These are phyloP conservation scores for Rutidosis leptorrhynchoides DNA, from an alignment of 129 eudicot genomes.

Conservation along the genomic window DNA sequence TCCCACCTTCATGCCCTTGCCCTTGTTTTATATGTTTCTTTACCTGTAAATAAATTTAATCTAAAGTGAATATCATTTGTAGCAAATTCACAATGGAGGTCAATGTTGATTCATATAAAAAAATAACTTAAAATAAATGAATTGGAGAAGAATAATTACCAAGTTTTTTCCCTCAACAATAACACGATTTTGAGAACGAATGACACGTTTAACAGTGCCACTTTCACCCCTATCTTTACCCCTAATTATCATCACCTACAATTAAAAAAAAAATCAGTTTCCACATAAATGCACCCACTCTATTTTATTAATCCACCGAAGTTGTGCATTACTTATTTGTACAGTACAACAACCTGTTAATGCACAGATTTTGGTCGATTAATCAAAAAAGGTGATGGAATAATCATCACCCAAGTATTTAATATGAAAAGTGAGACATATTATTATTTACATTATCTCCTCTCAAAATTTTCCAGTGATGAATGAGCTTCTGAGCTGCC, in stretches of 20 bases:
- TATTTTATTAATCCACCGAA: too few relatives aligned
- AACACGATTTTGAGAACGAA: conserved; percentile 80
- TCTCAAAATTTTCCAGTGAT: conserved; percentile 83
- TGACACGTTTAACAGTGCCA: conserved; percentile 66
- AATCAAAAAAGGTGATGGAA: too few relatives aligned
- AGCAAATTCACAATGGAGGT: not conserved
- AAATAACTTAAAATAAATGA: too few relatives aligned
- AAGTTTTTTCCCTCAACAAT: conserved; percentile 87
- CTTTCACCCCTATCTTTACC: conserved; percentile 90
- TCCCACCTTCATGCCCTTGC: conserved; percentile 99
- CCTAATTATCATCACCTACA: conserved; percentile 91
- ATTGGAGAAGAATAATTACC: conserved; percentile 36
- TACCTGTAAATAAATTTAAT: conserved; percentile 48
- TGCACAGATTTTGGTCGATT: too few relatives aligned
- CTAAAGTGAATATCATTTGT: not conserved
- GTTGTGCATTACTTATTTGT: too few relatives aligned
- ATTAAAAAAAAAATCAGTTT: not conserved
- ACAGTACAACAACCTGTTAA: too few relatives aligned
- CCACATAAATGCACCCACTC: too few relatives aligned
- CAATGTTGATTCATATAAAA: not conserved
- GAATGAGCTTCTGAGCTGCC: conserved; percentile 93
- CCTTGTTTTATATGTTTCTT: conserved; percentile 97
- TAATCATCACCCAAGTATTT: too few relatives aligned
- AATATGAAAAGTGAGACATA: not conserved
- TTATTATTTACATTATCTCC: conserved; percentile 77